phyloP scores from a whole-genome alignment of 228 moss, liverwort and hornwort species.

The Sphagnum magellanicum region DNA sequence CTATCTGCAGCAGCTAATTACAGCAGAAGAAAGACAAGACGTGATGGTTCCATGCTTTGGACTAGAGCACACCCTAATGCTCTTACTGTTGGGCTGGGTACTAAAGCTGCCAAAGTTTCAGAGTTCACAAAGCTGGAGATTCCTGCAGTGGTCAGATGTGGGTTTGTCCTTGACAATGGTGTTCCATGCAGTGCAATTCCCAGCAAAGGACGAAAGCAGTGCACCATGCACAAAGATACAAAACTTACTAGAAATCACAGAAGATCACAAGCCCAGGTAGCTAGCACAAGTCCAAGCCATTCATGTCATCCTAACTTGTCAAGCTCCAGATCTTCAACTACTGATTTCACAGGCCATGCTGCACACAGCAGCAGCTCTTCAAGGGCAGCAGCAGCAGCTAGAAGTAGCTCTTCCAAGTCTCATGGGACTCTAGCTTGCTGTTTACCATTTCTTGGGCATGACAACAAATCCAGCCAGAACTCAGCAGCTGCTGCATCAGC shows the following conservation, averaged over 20 bases:
- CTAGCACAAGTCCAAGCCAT: no score
- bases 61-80: no score
- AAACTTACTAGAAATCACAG: background rate
- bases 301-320: no score
- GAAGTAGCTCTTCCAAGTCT: background rate
- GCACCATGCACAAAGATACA: conserved; percentile 38
- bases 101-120: conserved; percentile 13
- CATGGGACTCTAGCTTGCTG: conserved; percentile 13
- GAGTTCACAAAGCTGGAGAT: conserved; percentile 46
- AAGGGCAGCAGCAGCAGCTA: no score
- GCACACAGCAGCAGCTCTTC: no score
- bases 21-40: no score
- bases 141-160: conserved; percentile 17
- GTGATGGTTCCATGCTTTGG: no score
- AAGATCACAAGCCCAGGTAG: no score
- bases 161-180: conserved; percentile 27
- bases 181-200: conserved; percentile 15
- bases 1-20: no score
- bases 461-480: no score
- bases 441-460: conserved; percentile 18
- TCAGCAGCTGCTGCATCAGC: background rate
- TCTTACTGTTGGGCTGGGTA: background rate
- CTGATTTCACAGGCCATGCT: no score
- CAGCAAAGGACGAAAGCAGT: conserved; percentile 32
- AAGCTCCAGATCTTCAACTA: no score